Base-by-base conservation (phyloP, 2,329 filamentous ascomycete species). In the Aspergillus sp. region DNA sequence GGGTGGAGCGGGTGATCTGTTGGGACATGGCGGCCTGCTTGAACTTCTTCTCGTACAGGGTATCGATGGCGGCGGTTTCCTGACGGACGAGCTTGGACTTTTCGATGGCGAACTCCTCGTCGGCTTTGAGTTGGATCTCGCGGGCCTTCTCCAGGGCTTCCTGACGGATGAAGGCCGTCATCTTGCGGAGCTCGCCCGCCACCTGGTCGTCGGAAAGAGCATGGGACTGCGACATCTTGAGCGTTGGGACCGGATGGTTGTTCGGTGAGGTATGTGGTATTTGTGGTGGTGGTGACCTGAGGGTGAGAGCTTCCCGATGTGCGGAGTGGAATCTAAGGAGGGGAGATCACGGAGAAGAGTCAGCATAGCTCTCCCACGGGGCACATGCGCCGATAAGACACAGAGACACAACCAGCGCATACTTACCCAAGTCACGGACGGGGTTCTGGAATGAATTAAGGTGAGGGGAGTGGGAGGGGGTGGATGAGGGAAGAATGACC, bases 131-230 rank as follows among this genome's bases (percentile, higher is more conserved):
- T 70, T 94, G 85, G 76, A 99, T 97, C 77, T 99, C 94, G 72
- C 89, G 89, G 66, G 91, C 91, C 78, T 99, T 99, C 74, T 99
- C 94, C 69, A 88, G 84, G 54, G 94, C 94, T 80, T 99, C 94
- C 79, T 97, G 94, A 76, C 91, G 90, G 85, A 99, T 99, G 84
- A 99, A 99, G 72, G 92, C 93, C 55, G 94, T 97, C 94, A 99
- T 99, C 85, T 99, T 99, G 82, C 90, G 92, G 77, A 99, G 89
- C 85, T 99, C 94, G 78, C 90, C 87, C 78, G 89, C 87, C 82
- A 99, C 90, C 87, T 96, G 91, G 79, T 95, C 91, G 83, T 96
- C 92, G 78, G 92, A 96, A 79, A 97, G 88, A 74, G 90, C 89
- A 86, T 96, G 91, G 62, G 84, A 80, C 82, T 91, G 88, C 77